Base-by-base conservation (phyloP, 2,329 filamentous ascomycete genomes). In the Aspergillus fumigatiaffinis region DNA sequence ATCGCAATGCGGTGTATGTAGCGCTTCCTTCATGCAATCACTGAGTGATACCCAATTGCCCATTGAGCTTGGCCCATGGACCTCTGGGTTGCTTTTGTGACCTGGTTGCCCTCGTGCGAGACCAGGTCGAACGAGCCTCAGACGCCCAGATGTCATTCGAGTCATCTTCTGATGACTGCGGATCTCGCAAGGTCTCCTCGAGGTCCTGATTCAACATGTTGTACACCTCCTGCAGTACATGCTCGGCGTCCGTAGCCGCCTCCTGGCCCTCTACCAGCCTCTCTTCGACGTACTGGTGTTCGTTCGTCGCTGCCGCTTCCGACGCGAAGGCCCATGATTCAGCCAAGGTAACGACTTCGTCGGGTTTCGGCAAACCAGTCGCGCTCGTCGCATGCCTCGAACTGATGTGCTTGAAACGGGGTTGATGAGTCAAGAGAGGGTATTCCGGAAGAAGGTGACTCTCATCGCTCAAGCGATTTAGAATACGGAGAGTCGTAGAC, bases 371-470 rank as follows among this genome's bases (percentile, higher is more conserved):
- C 26, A 59, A 55, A 10, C 66, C 66, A n/a, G 61, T 26, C 5
- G 58, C 41, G 21, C 57, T 61, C 1, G 53, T 14, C 10, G 56
- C 53, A 47, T 63, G 60, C 3, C 68, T 65, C 20, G 65, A 62
- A 29, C 60, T 66, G 17, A 70, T 63, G 9, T 73, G 66, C 51
- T 73, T 72, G 63, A 73, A 73, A 41, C 71, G 72, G 4, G 69
- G 63, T 51, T 76, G 74, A 35, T 66, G 69, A 21, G 70, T 66
- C 6, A 71, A 62, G 25, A 74, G 65, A 3, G 75, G 74, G 51
- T 76, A 77, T 52, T 76, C 73, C 1, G 74, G 73, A n/a, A 77
- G 73, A 8, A 77, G 66, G 49, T 76, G 75, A 51, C 74, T 77
- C 57, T 77, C 75, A 41, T 76, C 73, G 8, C 69, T 68, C n/a